phyloP scores from a whole-genome alignment of 805 yeast species.

The Candida anglica region DNA sequence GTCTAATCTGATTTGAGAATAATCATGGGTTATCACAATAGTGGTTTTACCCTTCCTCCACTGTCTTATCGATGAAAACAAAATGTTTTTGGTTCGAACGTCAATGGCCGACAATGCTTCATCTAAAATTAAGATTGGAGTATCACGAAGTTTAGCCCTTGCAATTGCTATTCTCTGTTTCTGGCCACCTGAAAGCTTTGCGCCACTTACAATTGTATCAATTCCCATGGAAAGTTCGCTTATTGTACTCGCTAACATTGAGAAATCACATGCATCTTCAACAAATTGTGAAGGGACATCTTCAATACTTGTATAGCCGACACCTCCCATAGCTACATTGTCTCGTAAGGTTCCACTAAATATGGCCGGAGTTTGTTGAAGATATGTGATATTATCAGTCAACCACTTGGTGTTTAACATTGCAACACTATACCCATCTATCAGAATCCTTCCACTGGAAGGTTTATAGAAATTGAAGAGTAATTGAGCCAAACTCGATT shows the following conservation, averaged over 20 bases:
- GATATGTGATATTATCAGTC: slow-evolving; percentile 58
- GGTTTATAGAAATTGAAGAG: slow-evolving; percentile 56
- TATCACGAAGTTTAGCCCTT: slow-evolving; percentile 68
- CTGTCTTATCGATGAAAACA: slow-evolving; percentile 48
- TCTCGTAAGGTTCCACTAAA: slow-evolving; percentile 61
- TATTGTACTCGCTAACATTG: not conserved
- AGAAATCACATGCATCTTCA: not conserved
- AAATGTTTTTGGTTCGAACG: slow-evolving; percentile 34
- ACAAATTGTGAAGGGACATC: too few species aligned
- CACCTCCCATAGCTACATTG: slow-evolving; percentile 55
- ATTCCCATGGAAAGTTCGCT: not conserved
- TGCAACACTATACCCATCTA: slow-evolving; percentile 51
- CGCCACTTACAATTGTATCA: slow-evolving; percentile 46
- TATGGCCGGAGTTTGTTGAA: slow-evolving; percentile 67
- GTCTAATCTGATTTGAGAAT: slow-evolving; percentile 47
- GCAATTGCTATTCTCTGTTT: slow-evolving; percentile 81
- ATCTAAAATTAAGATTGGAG: slow-evolving; percentile 78
- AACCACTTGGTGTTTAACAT: slow-evolving; percentile 49
- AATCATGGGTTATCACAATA: slow-evolving; percentile 76
- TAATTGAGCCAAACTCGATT: slow-evolving; percentile 72
- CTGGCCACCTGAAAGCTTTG: slow-evolving; percentile 83
- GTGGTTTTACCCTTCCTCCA: slow-evolving; percentile 75
- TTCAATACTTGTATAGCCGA: not conserved
- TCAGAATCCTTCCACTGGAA: slow-evolving; percentile 48
- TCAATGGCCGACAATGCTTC: slow-evolving; percentile 87